A percentile compares a stretch with the other conserved stretches of the same genome.
These are phyloP conservation scores for Isabelozyma pseudorhagii DNA, from an alignment of 805 yeast species.

Conservation along the genomic window DNA sequence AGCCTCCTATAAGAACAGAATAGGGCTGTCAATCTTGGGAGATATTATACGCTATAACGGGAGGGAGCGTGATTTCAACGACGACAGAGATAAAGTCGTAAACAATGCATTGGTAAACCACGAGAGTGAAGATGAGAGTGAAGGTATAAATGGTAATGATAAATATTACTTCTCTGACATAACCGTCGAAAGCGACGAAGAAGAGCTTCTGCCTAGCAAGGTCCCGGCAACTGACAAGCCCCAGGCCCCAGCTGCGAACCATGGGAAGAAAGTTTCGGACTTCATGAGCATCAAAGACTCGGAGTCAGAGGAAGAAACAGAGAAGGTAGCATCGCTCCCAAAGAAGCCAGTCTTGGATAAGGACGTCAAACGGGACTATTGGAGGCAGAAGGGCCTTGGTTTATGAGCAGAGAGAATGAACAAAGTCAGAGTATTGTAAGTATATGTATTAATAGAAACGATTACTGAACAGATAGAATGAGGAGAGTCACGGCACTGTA, in stretches of 20 bases:
- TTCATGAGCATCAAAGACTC: constrained; percentile 17
- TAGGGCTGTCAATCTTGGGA: constrained; percentile 74
- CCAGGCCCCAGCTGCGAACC: background rate
- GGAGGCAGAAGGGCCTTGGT: constrained; percentile 42
- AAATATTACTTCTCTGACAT: constrained; percentile 43
- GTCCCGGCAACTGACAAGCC: constrained; percentile 4
- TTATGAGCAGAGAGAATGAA: background rate
- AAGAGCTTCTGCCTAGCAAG: background rate
- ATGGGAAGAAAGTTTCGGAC: constrained; percentile 13
- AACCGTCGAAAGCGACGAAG: constrained; percentile 34
- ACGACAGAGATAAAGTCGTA: constrained; percentile 60
- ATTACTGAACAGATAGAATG: too few species aligned
- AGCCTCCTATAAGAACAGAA: constrained; percentile 61
- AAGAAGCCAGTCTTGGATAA: constrained; percentile 25
- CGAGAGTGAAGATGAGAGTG: constrained; percentile 25
- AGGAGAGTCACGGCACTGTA: too few species aligned
- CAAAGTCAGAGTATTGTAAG: background rate
- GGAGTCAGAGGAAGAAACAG: constrained; percentile 6
- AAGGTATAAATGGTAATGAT: constrained; percentile 35
- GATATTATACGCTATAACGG: constrained; percentile 76
- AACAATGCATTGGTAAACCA: constrained; percentile 54
- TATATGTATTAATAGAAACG: background rate
- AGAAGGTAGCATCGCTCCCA: constrained; percentile 3
- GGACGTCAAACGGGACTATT: constrained; percentile 34
- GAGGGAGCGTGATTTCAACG: constrained; percentile 70